Conservation (phyloP, 83 land plant species). For the Picea engelmannii region DNA sequence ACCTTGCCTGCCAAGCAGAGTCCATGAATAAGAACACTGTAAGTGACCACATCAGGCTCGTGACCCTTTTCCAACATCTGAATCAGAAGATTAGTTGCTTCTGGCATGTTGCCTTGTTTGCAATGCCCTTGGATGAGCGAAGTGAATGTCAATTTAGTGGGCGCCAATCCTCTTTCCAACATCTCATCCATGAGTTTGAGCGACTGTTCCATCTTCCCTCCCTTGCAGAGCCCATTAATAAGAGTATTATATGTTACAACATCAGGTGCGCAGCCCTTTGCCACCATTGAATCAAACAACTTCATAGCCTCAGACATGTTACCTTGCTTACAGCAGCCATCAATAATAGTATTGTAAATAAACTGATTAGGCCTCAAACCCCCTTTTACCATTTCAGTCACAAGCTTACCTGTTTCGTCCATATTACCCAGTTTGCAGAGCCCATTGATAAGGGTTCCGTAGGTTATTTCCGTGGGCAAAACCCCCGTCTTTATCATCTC, state of each 20-base stretch:
- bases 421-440: slow-evolving; percentile 56
- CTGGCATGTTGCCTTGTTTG: slow-evolving; percentile 39
- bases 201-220: slow-evolving; percentile 54
- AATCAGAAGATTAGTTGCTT: slow-evolving; percentile 39
- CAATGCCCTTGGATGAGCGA: slow-evolving; percentile 73
- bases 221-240: slow-evolving; percentile 51
- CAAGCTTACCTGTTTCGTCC: slow-evolving; percentile 38
- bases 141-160: slow-evolving; percentile 70
- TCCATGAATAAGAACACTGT: slow-evolving; percentile 55
- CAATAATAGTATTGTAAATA: slow-evolving; percentile 68
- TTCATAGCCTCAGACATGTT: slow-evolving; percentile 41
- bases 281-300: slow-evolving; percentile 48
- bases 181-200: slow-evolving; percentile 45
- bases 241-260: slow-evolving; percentile 68
- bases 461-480: slow-evolving; percentile 65
- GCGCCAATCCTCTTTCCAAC: slow-evolving; percentile 39
- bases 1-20: slow-evolving; percentile 42
- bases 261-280: slow-evolving; percentile 51
- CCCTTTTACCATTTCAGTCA: slow-evolving; percentile 53
- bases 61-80: slow-evolving; percentile 54
- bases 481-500: slow-evolving; percentile 67
- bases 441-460: slow-evolving; percentile 70
- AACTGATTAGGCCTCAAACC: slow-evolving; percentile 55
- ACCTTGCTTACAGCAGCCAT: slow-evolving; percentile 57
- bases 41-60: slow-evolving; percentile 52